These are phyloP conservation scores for Entomophthora muscae DNA, from an alignment of 371 early-diverging fungal genomes.

Conservation along the genomic window DNA sequence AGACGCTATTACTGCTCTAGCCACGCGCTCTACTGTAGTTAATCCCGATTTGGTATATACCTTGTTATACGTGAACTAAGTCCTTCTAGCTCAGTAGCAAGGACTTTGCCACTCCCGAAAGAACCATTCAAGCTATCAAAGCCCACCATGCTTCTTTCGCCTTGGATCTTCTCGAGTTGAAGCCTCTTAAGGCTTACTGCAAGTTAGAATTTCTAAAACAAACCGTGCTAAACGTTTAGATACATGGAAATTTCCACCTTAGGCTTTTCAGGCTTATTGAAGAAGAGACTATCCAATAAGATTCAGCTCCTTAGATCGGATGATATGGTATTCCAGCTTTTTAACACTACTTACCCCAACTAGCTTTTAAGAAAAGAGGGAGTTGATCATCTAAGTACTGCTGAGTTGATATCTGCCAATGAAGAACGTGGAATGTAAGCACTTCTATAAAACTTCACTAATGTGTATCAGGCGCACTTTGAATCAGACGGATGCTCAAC, in stretches of 20 bases:
- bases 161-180: neutral
- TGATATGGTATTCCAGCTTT: slow-evolving; percentile 21
- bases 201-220: neutral
- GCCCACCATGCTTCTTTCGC: neutral
- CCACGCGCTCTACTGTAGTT: slow-evolving; percentile 16
- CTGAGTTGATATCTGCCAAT: slow-evolving; percentile 28
- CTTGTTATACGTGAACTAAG: too few relatives aligned
- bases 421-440: slow-evolving; percentile 46
- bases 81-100: neutral
- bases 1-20: slow-evolving; percentile 26
- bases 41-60: neutral
- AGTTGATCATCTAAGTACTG: slow-evolving; percentile 19
- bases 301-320: slow-evolving; percentile 29
- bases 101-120: neutral
- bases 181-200: neutral
- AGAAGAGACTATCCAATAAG: slow-evolving; percentile 26
- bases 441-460: neutral
- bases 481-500: neutral
- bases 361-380: slow-evolving; percentile 28
- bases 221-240: slow-evolving; percentile 12
- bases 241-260: slow-evolving; percentile 35
- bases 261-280: slow-evolving; percentile 30
- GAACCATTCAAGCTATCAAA: neutral
- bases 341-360: neutral
- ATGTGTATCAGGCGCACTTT: neutral